These are phyloP conservation scores for Symbiodinium natans DNA, from an alignment of 73 alveolate genomes.

Conservation along the genomic window DNA sequence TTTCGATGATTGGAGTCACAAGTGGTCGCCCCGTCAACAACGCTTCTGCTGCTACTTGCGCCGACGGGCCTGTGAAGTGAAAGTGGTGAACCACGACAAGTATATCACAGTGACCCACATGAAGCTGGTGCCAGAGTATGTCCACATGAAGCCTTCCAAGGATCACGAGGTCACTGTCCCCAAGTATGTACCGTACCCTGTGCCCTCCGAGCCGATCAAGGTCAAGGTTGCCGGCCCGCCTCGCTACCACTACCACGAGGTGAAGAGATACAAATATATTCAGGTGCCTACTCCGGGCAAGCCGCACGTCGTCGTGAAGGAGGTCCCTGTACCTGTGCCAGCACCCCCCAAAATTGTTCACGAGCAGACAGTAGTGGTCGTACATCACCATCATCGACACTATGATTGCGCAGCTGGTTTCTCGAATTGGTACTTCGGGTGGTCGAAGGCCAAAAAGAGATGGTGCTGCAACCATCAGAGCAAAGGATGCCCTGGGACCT, in stretches of 20 bases:
- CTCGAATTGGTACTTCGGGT: conserved; percentile 64
- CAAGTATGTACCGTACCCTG: conserved; percentile 36
- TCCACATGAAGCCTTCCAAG: conserved; percentile 56
- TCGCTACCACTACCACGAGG: background rate
- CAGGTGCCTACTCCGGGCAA: conserved; percentile 69
- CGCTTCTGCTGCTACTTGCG: conserved; percentile 59
- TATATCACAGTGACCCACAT: conserved; percentile 68
- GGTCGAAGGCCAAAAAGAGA: conserved; percentile 39
- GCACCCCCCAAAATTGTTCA: conserved; percentile 35
- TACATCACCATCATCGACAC: conserved; percentile 17
- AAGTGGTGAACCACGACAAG: conserved; percentile 51
- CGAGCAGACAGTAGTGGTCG: background rate
- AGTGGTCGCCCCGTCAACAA: conserved; percentile 57
- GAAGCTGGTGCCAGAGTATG: conserved; percentile 57
- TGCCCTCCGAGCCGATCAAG: conserved; percentile 49
- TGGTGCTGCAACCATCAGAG: conserved; percentile 60
- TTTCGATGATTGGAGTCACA: conserved; percentile 22
- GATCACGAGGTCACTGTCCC: conserved; percentile 64
- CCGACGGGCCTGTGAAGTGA: conserved; percentile 3
- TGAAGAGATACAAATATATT: conserved; percentile 10
- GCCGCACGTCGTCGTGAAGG: conserved; percentile 20
- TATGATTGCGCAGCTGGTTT: conserved; percentile 36
- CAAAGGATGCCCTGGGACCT: conserved; percentile 76
- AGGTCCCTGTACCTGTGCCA: conserved; percentile 33
- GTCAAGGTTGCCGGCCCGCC: conserved; percentile 48